phyloP scores from a whole-genome alignment of 116 monocot genomes.

The Iris pallida region DNA sequence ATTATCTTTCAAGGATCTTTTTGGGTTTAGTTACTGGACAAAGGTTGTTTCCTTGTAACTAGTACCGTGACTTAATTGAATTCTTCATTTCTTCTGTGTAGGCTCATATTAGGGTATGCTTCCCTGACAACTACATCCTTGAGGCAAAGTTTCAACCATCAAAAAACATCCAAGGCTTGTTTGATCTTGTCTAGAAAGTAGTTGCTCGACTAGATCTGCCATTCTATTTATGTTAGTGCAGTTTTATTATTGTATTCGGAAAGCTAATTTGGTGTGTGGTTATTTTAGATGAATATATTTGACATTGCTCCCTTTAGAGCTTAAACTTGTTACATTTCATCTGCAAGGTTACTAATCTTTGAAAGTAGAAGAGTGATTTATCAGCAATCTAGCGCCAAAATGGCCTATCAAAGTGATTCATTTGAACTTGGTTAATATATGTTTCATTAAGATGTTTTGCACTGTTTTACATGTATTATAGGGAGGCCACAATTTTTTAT shows the following conservation, averaged over 20 bases:
- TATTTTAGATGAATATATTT: background rate
- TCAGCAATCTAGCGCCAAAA: too few species aligned
- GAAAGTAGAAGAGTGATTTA: too few species aligned
- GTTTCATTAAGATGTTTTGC: too few species aligned
- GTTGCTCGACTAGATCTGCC: slow-evolving; percentile 70
- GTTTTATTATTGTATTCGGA: background rate
- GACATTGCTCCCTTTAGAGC: background rate
- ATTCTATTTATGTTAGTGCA: slow-evolving; percentile 82
- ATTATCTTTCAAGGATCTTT: background rate
- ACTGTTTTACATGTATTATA: too few species aligned
- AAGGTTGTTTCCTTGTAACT: background rate
- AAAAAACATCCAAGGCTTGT: slow-evolving; percentile 67
- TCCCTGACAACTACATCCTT: slow-evolving; percentile 77
- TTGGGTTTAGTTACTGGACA: background rate
- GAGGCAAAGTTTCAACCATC: slow-evolving; percentile 77
- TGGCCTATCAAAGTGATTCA: too few species aligned
- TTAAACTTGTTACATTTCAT: background rate
- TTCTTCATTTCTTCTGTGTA: slow-evolving; percentile 19
- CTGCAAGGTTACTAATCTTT: too few species aligned
- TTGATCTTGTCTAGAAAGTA: slow-evolving; percentile 79
- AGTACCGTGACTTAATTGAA: background rate
- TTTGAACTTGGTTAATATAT: too few species aligned
- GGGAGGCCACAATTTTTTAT: too few species aligned
- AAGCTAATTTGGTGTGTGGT: background rate
- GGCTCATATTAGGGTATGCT: slow-evolving; percentile 72